These are phyloP conservation scores for Macrophomina phaseolina DNA, from an alignment of 2,329 filamentous ascomycete species.

Conservation along the genomic window DNA sequence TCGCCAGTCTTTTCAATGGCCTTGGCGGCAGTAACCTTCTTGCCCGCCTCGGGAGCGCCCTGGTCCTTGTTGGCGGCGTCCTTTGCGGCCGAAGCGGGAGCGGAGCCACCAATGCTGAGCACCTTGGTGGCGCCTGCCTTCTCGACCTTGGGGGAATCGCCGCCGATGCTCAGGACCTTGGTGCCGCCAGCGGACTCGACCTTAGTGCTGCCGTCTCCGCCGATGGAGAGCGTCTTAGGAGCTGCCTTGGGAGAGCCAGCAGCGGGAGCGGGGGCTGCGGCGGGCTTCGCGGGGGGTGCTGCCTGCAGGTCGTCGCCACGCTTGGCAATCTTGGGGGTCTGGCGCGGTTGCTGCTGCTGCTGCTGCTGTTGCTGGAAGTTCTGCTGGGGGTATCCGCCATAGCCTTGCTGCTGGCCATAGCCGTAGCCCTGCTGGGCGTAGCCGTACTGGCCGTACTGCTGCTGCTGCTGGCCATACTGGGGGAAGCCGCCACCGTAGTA, in stretches of 20 bases:
- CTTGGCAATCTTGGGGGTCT: constrained; percentile 69
- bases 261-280: constrained; percentile 47
- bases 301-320: constrained; percentile 55
- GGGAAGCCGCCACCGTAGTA: constrained; percentile 40
- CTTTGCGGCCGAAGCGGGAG: constrained; percentile 55
- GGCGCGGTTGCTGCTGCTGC: constrained; percentile 49
- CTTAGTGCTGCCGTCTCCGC: constrained; percentile 58
- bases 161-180: constrained; percentile 67
- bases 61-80: constrained; percentile 49
- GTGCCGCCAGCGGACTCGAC: constrained; percentile 68
- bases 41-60: constrained; percentile 68
- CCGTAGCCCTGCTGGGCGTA: constrained; percentile 50
- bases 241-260: constrained; percentile 46
- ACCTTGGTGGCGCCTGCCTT: constrained; percentile 66
- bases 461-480: constrained; percentile 52
- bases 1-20: constrained; percentile 91
- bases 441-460: constrained; percentile 59
- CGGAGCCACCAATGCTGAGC: constrained; percentile 70
- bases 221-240: constrained; percentile 28
- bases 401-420: constrained; percentile 25
- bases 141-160: constrained; percentile 62
- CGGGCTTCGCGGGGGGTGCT: constrained; percentile 52
- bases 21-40: constrained; percentile 86
- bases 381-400: constrained; percentile 26
- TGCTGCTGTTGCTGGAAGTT: constrained; percentile 30